phyloP scores from a whole-genome alignment of 768 basidiomycete genomes.

The Xerocomus spinulosus region DNA sequence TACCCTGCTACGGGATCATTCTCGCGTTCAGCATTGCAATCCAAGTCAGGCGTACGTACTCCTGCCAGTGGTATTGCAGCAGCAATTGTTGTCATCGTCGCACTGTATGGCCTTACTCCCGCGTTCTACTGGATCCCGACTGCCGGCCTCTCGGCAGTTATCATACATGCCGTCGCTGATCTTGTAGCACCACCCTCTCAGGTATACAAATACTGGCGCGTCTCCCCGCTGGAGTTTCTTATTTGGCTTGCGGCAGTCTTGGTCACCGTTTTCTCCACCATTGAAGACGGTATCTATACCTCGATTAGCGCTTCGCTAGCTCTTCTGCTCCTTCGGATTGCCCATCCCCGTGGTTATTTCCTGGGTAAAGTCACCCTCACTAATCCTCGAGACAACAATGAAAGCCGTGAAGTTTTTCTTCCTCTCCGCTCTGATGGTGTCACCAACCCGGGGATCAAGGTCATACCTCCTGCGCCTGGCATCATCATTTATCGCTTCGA shows the following conservation, averaged over 20 bases:
- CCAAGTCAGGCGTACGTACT: conserved; percentile 96
- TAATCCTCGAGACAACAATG: conserved; percentile 32
- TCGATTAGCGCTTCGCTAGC: conserved; percentile 76
- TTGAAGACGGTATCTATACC: conserved; percentile 90
- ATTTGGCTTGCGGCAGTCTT: conserved; percentile 86
- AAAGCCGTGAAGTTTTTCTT: conserved; percentile 73
- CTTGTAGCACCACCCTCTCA: conserved; percentile 80
- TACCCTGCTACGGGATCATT: conserved; percentile 98
- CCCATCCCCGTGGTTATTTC: conserved; percentile 86
- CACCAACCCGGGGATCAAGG: conserved; percentile 63
- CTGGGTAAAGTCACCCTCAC: conserved; percentile 75
- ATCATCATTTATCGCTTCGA: conserved; percentile 89
- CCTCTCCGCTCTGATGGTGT: conserved; percentile 62
- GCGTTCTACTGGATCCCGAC: conserved; percentile 90
- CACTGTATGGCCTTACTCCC: conserved; percentile 88
- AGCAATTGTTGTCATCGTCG: conserved; percentile 85
- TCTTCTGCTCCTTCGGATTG: conserved; percentile 80
- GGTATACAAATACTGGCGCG: conserved; percentile 88
- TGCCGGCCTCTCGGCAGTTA: conserved; percentile 84
- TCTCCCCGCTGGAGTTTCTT: conserved; percentile 87
- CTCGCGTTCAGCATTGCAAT: conserved; percentile 94
- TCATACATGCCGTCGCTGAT: conserved; percentile 89
- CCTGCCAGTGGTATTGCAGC: conserved; percentile 85
- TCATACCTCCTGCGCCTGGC: conserved; percentile 78
- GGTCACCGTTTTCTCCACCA: conserved; percentile 87